These are phyloP conservation scores for Camelina sativa DNA, from an alignment of 345 rosid genomes.

Conservation along the genomic window DNA sequence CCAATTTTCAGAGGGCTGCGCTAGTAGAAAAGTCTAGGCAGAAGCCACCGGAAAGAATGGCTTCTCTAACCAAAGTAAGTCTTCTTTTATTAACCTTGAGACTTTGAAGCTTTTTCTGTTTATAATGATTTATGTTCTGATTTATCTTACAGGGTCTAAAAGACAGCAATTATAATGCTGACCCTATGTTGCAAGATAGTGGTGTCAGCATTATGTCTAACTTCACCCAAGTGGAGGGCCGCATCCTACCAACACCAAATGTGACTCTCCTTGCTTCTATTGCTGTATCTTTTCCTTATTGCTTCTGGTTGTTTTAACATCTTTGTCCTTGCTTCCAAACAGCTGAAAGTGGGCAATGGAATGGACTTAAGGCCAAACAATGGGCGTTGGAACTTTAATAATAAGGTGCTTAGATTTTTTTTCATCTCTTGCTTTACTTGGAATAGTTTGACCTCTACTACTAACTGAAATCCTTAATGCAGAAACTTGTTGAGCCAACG, in stretches of 20 bases:
- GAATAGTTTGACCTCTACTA: slow-evolving; percentile 8
- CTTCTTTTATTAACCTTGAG: not conserved
- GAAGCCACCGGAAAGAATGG: slow-evolving; percentile 91
- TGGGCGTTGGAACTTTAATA: slow-evolving; percentile 94
- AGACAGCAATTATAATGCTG: slow-evolving; percentile 70
- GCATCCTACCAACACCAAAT: slow-evolving; percentile 76
- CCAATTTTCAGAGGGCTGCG: slow-evolving; percentile 70
- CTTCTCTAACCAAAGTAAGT: slow-evolving; percentile 64
- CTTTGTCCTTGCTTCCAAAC: slow-evolving; percentile 28
- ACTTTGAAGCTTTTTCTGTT: not conserved
- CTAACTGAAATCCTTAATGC: slow-evolving; percentile 27
- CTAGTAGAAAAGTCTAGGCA: slow-evolving; percentile 93
- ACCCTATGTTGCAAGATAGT: slow-evolving; percentile 68
- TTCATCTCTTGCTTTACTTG: not conserved
- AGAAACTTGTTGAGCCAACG: slow-evolving; percentile 79
- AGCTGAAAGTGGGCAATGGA: slow-evolving; percentile 90
- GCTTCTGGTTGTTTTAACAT: not conserved
- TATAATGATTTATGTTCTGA: not conserved
- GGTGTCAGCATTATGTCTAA: slow-evolving; percentile 63
- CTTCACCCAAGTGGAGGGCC: slow-evolving; percentile 85
- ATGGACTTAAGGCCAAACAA: slow-evolving; percentile 72
- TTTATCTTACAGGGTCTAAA: slow-evolving; percentile 61
- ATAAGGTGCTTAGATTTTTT: slow-evolving; percentile 56
- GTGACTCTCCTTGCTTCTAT: slow-evolving; percentile 42
- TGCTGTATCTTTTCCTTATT: slow-evolving; percentile 3